A percentile compares a stretch with the other conserved stretches of the same genome.
Evolutionary conservation across 2,329 filamentous ascomycete genomes (phyloP).

Genomic region (Penicillium sclerotiorum): DNA sequence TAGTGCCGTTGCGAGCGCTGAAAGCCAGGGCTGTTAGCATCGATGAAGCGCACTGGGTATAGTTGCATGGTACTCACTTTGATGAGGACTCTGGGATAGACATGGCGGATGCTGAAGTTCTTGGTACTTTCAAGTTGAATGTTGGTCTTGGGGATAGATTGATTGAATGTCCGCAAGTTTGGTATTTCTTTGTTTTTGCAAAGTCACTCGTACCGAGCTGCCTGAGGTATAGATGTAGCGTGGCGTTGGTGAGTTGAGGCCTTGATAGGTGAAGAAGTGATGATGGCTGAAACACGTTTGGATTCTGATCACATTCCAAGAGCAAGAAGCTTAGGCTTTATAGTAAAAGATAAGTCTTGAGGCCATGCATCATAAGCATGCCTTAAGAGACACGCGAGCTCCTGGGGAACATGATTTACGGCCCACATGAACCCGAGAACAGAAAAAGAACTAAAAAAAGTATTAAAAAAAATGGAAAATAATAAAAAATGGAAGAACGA

Average conservation of each 20-base stretch:
- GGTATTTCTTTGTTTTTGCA: too few relatives aligned
- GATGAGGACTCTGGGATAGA: constrained; percentile 16
- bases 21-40: constrained; percentile 10
- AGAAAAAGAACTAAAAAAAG: constrained; percentile 11
- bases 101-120: constrained; percentile 13
- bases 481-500: constrained; percentile 13
- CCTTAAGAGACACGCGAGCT: constrained; percentile 23
- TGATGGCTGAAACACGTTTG: constrained; percentile 3
- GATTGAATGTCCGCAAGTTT: not conserved
- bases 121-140: not conserved
- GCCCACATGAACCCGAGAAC: constrained; percentile 22
- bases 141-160: not conserved
- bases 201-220: too few relatives aligned
- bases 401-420: constrained; percentile 17
- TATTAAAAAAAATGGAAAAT: constrained; percentile 18
- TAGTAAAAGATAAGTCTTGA: constrained; percentile 17
- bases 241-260: too few relatives aligned
- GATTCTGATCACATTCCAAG: constrained; percentile 3
- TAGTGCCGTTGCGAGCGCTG: constrained; percentile 10
- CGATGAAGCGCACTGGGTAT: not conserved
- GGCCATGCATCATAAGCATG: constrained; percentile 21
- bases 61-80: not conserved
- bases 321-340: constrained; percentile 14
- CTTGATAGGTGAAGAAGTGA: too few relatives aligned
- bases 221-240: too few relatives aligned